These are phyloP conservation scores for Xylariaceae sp. DNA, from an alignment of 2,329 filamentous ascomycete species.

Conservation along the genomic window DNA sequence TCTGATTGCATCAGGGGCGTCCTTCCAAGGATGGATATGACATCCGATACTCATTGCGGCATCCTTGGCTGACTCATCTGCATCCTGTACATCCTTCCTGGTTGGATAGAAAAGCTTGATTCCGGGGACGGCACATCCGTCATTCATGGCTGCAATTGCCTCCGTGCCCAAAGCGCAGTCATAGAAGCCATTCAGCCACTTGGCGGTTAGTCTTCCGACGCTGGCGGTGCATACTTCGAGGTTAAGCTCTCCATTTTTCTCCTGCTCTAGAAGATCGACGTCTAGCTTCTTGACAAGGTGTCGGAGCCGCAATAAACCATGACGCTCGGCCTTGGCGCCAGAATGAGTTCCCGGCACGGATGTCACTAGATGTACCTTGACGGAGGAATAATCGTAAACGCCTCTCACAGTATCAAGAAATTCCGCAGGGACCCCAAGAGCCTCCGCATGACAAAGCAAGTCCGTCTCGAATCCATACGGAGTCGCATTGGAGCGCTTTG, in stretches of 20 bases:
- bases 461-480: slow-evolving; percentile 13
- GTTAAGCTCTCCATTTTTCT: slow-evolving; percentile 8
- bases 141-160: slow-evolving; percentile 5
- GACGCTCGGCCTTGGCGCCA: slow-evolving; percentile 15
- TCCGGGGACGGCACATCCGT: background rate
- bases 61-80: slow-evolving; percentile 9
- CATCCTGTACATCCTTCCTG: slow-evolving; percentile 12
- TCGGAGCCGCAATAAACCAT: slow-evolving; percentile 19
- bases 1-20: slow-evolving; percentile 13
- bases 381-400: slow-evolving; percentile 17
- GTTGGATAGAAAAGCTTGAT: slow-evolving; percentile 21
- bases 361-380: slow-evolving; percentile 19
- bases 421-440: slow-evolving; percentile 12
- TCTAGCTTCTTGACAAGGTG: slow-evolving; percentile 9
- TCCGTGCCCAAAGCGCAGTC: slow-evolving; percentile 17
- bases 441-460: slow-evolving; percentile 15
- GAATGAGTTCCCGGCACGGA: slow-evolving; percentile 16
- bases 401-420: slow-evolving; percentile 18
- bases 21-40: slow-evolving; percentile 17
- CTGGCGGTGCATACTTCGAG: slow-evolving; percentile 20
- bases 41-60: slow-evolving; percentile 21
- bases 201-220: slow-evolving; percentile 16
- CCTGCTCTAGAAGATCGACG: slow-evolving; percentile 7
- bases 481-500: background rate
- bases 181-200: slow-evolving; percentile 19